Evolutionary conservation across 768 basidiomycete species (phyloP).

Genomic region (Lentinula edodes): DNA sequence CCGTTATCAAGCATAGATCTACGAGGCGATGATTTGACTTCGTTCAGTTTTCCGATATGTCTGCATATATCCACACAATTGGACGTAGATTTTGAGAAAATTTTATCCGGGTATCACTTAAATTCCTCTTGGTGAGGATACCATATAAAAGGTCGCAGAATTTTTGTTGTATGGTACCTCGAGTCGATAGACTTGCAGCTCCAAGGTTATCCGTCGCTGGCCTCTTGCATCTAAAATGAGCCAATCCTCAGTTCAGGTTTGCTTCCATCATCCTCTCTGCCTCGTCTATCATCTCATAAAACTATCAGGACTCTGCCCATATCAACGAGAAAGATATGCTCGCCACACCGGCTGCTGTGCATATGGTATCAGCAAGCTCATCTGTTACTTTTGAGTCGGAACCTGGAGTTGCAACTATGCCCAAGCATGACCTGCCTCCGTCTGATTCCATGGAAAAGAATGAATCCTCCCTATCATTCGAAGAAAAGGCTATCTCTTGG

Average conservation of each 20-base stretch:
- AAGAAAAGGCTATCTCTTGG: constrained; percentile 17
- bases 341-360: neutral
- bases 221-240: neutral
- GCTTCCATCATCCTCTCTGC: neutral
- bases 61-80: neutral
- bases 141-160: neutral
- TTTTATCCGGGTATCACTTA: neutral
- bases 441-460: neutral
- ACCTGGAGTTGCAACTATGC: neutral
- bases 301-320: neutral
- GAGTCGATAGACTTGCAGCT: neutral
- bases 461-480: constrained; percentile 15
- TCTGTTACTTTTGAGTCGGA: neutral
- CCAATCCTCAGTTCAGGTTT: neutral
- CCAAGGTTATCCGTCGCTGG: neutral
- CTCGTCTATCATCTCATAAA: neutral
- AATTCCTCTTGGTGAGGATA: neutral
- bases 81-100: neutral
- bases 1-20: neutral
- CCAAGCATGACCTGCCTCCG: neutral
- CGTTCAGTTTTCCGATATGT: neutral
- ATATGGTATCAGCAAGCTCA: neutral
- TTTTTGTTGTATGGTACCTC: neutral
- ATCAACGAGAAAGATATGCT: neutral
- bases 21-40: neutral